Conservation (phyloP, 345 rosid genomes). For the Laguncularia racemosa region DNA sequence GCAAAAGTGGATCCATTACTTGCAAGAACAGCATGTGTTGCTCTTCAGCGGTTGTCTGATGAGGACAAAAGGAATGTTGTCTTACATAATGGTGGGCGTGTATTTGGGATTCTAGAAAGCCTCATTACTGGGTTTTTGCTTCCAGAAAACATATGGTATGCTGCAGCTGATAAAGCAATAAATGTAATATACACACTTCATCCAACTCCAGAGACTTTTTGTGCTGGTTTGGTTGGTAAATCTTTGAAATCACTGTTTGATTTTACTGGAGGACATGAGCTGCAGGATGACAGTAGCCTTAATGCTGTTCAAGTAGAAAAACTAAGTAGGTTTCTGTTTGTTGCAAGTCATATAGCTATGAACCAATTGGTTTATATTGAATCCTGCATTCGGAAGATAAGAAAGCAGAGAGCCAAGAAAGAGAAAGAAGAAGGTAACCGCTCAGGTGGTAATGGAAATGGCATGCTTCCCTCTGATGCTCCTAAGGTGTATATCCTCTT, state of each 20-base stretch:
- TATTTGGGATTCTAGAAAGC: slow-evolving; percentile 71
- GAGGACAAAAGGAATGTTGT: slow-evolving; percentile 78
- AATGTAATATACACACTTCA: slow-evolving; percentile 64
- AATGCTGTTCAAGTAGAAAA: slow-evolving; percentile 60
- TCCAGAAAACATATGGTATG: slow-evolving; percentile 79
- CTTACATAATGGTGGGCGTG: slow-evolving; percentile 56
- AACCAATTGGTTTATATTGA: slow-evolving; percentile 91
- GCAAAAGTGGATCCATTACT: slow-evolving; percentile 92
- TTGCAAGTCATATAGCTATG: slow-evolving; percentile 89
- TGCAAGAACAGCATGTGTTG: slow-evolving; percentile 86
- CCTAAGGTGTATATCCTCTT: slow-evolving; percentile 30
- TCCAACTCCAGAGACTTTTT: slow-evolving; percentile 84
- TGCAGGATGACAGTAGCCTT: slow-evolving; percentile 35
- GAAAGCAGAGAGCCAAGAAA: slow-evolving; percentile 64
- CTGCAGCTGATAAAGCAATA: slow-evolving; percentile 94
- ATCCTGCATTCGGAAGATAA: slow-evolving; percentile 74
- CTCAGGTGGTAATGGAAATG: slow-evolving; percentile 22
- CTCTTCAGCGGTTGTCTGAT: slow-evolving; percentile 76
- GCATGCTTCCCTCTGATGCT: slow-evolving; percentile 13
- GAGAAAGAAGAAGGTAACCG: slow-evolving; percentile 36
- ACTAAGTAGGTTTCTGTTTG: slow-evolving; percentile 78
- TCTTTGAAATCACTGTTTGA: slow-evolving; percentile 57
- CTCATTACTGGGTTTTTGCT: slow-evolving; percentile 79
- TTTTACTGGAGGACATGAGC: slow-evolving; percentile 35
- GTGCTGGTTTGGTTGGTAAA: slow-evolving; percentile 60